A percentile compares a stretch with the other conserved stretches of the same genome.
phyloP scores from a whole-genome alignment of 2,329 filamentous ascomycete genomes.

The Apiospora kogelbergensis region DNA sequence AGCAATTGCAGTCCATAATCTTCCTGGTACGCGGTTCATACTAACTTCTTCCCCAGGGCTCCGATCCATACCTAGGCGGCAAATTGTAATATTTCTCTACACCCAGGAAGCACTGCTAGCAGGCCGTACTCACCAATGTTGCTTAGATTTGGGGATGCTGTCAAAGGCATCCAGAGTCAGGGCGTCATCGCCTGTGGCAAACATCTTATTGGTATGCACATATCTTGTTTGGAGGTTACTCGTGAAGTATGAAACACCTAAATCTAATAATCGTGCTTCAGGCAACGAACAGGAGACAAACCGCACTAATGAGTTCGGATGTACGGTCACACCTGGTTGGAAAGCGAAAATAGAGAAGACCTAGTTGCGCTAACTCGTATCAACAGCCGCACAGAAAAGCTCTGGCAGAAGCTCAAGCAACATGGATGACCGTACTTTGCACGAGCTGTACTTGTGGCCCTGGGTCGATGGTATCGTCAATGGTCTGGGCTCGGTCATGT shows the following conservation, averaged over 20 bases:
- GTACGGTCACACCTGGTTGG: neutral
- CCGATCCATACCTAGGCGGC: neutral
- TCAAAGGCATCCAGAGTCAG: neutral
- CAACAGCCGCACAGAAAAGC: neutral
- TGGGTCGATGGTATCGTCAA: conserved; percentile 21
- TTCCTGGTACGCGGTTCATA: rapidly evolving
- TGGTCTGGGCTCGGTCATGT: conserved; percentile 25
- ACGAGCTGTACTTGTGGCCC: conserved; percentile 26
- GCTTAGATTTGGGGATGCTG: neutral
- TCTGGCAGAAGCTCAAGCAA: conserved; percentile 12
- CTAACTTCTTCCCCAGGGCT: neutral
- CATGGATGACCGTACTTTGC: conserved; percentile 24
- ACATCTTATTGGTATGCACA: neutral
- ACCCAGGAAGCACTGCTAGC: no score
- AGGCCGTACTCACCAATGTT: neutral
- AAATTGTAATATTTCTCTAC: neutral
- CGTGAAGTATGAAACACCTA: neutral
- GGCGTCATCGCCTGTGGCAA: neutral
- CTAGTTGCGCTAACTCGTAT: neutral
- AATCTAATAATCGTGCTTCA: neutral
- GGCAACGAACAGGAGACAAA: conserved; percentile 18
- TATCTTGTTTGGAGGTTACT: neutral
- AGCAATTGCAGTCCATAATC: neutral
- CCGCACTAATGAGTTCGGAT: neutral
- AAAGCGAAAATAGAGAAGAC: no score